Conservation (phyloP, 805 yeast genomes). For the Kodamaea sagamina region DNA sequence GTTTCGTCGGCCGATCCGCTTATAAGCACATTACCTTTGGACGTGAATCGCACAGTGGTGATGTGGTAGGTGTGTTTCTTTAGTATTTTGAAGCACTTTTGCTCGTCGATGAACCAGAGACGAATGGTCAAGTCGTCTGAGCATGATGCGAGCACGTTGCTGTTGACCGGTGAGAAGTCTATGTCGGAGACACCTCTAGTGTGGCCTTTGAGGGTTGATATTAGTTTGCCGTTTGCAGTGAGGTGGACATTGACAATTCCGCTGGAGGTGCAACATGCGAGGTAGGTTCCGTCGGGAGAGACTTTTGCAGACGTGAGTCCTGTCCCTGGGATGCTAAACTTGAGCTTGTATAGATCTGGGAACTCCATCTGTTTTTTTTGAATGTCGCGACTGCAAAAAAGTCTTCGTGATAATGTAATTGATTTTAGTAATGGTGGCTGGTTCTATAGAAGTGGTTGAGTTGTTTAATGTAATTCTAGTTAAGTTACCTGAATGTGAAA, state of each 20-base stretch:
- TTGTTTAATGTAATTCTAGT: no score
- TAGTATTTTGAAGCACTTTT: slow-evolving; percentile 52
- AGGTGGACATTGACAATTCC: slow-evolving; percentile 30
- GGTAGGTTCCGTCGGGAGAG: slow-evolving; percentile 57
- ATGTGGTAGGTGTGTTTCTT: slow-evolving; percentile 86
- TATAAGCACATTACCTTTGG: slow-evolving; percentile 74
- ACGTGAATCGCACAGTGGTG: slow-evolving; percentile 66
- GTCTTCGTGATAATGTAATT: not conserved
- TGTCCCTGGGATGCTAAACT: slow-evolving; percentile 12
- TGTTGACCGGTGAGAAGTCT: slow-evolving; percentile 71
- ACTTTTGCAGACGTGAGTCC: slow-evolving; percentile 51
- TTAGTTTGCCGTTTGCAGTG: slow-evolving; percentile 28
- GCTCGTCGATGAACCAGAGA: slow-evolving; percentile 62
- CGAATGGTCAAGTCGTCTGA: slow-evolving; percentile 83
- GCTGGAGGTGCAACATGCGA: slow-evolving; percentile 54
- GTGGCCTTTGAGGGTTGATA: slow-evolving; percentile 55
- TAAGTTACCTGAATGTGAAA: no score
- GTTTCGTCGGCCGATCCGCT: slow-evolving; percentile 91
- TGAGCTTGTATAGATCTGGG: slow-evolving; percentile 17
- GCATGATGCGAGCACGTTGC: slow-evolving; percentile 72
- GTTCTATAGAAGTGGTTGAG: not conserved
- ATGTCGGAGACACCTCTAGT: slow-evolving; percentile 71
- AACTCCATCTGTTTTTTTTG: not conserved
- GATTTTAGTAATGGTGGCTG: not conserved
- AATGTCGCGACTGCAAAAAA: slow-evolving; percentile 4